Evolutionary conservation across 306 rosid genomes (phyloP), one percentile per base, ranked within the genome.

Genomic region (Inga oerstediana): DNA sequence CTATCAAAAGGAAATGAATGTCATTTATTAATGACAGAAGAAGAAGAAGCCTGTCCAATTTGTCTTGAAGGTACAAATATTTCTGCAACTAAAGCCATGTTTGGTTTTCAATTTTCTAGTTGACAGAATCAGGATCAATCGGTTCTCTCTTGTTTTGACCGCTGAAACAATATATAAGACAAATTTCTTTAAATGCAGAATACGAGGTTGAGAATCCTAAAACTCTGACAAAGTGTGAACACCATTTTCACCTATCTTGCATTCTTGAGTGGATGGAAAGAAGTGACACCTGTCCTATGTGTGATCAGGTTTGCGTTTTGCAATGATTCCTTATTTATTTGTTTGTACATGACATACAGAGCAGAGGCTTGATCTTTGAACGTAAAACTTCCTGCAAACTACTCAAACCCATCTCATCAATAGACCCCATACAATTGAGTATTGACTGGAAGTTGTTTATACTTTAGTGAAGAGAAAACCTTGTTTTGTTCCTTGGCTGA

Each of bases 251-350:
- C 85, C 87, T 93, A 8, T 88, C 90, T 32, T 93, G 97, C 89
- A 88, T 93, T 86, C 92, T 93, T 68, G 94, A 93, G 84, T 93
- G 97, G 97, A 88, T 89, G 89, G 97, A 91, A 91, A 85, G 92
- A 87, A 93, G 97, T 77, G 92, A 88, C 54, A 58, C 89, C 37
- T 93, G 97, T 86, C 97, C 97, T 16, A 86, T 93, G 74, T 93
- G 97, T 34, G 92, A 93, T 79, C 83, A 90, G 97, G 92, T 90
- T 71, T 79, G 79, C 24, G 71, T 67, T 67, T 69, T 32, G 71
- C 43, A 65, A 7, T 27, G 4, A 27, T 62, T 62, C 39, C 39
- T 22, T 56, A 56, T 19, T 58, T 58, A 20, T 58, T 56, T 56
- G 1, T 56, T 58, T 58, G 30, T 54, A 12, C 70, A 30, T 64